Evolutionary conservation across 169 alveolate species (phyloP).

Genomic region (Eimeria brunetti): DNA sequence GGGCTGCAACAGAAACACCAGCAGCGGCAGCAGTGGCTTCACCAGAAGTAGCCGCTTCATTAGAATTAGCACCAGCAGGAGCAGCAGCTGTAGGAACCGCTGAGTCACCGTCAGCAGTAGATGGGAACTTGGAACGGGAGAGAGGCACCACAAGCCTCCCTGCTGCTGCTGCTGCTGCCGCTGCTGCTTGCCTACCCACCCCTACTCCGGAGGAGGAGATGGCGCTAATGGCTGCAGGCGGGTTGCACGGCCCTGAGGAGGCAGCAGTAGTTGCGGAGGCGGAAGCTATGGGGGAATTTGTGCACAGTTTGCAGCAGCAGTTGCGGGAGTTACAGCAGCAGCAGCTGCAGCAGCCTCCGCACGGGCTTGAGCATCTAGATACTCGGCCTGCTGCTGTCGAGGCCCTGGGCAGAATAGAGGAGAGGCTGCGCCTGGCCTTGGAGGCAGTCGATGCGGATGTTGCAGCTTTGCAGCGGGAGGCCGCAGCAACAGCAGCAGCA

Average conservation of each 20-base stretch:
- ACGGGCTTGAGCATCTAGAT: not conserved
- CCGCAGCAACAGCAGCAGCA: constrained; percentile 76
- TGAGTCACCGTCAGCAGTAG: not conserved
- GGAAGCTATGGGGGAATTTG: constrained; percentile 32
- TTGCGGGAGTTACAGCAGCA: constrained; percentile 38
- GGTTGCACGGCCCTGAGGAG: constrained; percentile 26
- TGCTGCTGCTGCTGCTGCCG: not conserved
- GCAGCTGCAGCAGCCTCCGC: constrained; percentile 47
- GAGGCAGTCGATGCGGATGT: constrained; percentile 62
- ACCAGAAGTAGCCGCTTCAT: not conserved
- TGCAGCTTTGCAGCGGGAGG: constrained; percentile 63
- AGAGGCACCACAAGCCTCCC: not conserved
- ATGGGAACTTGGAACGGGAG: not conserved
- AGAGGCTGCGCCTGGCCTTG: constrained; percentile 33
- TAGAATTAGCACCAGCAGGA: not conserved
- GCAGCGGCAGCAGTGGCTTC: not conserved
- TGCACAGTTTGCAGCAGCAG: constrained; percentile 41
- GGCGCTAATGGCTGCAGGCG: constrained; percentile 49
- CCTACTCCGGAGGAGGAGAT: constrained; percentile 21
- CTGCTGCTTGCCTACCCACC: constrained; percentile 1
- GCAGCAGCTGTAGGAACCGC: not conserved
- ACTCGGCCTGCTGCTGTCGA: not conserved
- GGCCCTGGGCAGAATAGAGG: constrained; percentile 7
- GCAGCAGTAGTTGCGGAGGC: constrained; percentile 64
- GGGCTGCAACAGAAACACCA: not conserved